phyloP scores from a whole-genome alignment of 306 rosid genomes.

The Cucumis sativus region Cucumber_9930_V3 NC_026658.2:4678501-4679000 shows the following conservation, averaged over 20 bases:
- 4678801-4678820: not conserved
- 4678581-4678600: no score
- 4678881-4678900: no score
- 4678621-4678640: constrained; percentile 9
- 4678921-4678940: not conserved
- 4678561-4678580: no score
- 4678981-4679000: not conserved
- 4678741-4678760: no score
- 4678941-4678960: constrained; percentile 14
- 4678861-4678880: not conserved
- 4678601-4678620: no score
- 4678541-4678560: no score
- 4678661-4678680: constrained; percentile 7
- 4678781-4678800: not conserved
- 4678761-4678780: no score
- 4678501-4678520: no score
- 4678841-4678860: not conserved
- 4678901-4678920: not conserved
- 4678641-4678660: constrained; percentile 7
- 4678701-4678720: constrained; percentile 13
- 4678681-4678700: constrained; percentile 12
- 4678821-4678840: constrained; percentile 15
- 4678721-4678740: not conserved
- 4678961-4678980: constrained; percentile 2
- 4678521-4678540: no score